Evolutionary conservation across 441 rosid species (phyloP).

Genomic region (Populus hybrid): DNA sequence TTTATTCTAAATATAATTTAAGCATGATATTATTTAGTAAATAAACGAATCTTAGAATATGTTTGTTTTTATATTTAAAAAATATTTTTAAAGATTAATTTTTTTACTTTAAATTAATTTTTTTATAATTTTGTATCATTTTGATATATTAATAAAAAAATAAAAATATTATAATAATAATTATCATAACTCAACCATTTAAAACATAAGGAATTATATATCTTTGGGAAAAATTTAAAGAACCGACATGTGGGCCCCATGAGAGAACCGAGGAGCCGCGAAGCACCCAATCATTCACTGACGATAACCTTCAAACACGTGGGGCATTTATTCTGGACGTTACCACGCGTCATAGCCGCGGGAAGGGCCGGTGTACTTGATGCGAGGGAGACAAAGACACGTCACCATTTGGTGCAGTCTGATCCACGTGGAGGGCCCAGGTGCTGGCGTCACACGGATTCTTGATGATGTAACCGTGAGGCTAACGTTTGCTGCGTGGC

Average conservation of each 20-base stretch:
- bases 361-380: neutral
- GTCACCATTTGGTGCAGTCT: neutral
- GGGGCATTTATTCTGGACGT: neutral
- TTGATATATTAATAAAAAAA: too few species aligned
- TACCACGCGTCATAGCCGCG: neutral
- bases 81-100: too few species aligned
- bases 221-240: neutral
- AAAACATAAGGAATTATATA: too few species aligned
- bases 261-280: neutral
- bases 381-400: neutral
- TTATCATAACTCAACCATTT: too few species aligned
- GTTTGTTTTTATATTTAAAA: too few species aligned
- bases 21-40: too few species aligned
- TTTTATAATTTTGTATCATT: too few species aligned
- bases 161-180: too few species aligned
- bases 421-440: slow-evolving; percentile 25
- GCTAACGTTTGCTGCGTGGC: neutral
- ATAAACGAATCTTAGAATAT: too few species aligned
- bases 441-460: slow-evolving; percentile 16
- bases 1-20: too few species aligned
- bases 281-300: neutral
- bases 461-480: slow-evolving; percentile 11
- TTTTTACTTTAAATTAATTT: too few species aligned
- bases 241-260: neutral
- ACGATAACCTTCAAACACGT: neutral